Evolutionary conservation across 2,329 filamentous ascomycete genomes (phyloP).

Genomic region (Fusarium cicatricum): DNA sequence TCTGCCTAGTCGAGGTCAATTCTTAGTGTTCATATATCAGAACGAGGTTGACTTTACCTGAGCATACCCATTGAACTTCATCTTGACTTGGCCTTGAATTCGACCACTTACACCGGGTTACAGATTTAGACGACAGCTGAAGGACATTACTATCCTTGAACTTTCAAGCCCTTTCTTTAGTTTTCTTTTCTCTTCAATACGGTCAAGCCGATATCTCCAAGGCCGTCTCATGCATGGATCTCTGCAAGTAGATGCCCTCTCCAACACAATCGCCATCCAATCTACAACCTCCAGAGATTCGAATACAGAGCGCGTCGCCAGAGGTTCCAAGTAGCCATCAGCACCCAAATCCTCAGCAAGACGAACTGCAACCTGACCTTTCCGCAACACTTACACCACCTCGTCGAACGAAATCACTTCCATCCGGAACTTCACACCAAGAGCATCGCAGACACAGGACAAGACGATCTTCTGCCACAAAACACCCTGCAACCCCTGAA

Average conservation of each 20-base stretch:
- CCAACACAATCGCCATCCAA: conserved; percentile 24
- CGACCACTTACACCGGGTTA: not conserved
- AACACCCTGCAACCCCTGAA: conserved; percentile 10
- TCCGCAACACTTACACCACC: conserved; percentile 25
- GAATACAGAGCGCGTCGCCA: conserved; percentile 43
- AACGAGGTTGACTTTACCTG: conserved; percentile 1
- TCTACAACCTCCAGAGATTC: conserved; percentile 38
- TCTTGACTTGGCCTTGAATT: too few relatives aligned
- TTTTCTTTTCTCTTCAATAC: not conserved
- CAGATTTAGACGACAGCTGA: conserved; percentile 1
- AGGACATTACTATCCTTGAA: not conserved
- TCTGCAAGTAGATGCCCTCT: conserved; percentile 40
- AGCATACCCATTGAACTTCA: not conserved
- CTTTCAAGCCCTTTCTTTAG: conserved; percentile 2
- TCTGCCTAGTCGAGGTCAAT: conserved; percentile 12
- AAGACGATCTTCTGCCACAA: conserved; percentile 23
- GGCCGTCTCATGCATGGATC: conserved; percentile 21
- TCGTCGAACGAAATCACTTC: conserved; percentile 26
- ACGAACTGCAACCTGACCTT: conserved; percentile 4
- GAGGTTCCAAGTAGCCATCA: conserved; percentile 10
- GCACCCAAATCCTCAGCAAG: conserved; percentile 2
- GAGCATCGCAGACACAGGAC: conserved; percentile 16
- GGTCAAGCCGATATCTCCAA: not conserved
- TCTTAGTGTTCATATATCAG: not conserved
- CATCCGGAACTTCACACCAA: conserved; percentile 10